Conservation (phyloP, 2,329 filamentous ascomycete species). For the Aspergillus tubingensis region DNA sequence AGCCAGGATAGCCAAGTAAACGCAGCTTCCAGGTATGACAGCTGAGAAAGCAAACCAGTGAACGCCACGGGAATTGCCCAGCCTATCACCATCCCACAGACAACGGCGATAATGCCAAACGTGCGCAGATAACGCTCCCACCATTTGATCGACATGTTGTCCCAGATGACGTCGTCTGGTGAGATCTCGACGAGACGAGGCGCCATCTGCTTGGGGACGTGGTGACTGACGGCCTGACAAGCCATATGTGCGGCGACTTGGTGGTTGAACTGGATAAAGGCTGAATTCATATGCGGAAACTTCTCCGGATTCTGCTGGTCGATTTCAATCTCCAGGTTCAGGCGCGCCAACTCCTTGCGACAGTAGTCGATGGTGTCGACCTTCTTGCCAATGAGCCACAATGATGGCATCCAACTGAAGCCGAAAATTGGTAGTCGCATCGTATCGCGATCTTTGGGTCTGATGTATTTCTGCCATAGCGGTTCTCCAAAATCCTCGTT, state of each 20-base stretch:
- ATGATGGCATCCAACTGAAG: constrained; percentile 69
- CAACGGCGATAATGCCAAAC: constrained; percentile 63
- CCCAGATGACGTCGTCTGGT: constrained; percentile 90
- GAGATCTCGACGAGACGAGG: constrained; percentile 92
- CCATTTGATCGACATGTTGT: constrained; percentile 95
- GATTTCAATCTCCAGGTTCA: constrained; percentile 88
- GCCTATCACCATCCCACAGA: constrained; percentile 75
- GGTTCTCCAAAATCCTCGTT: constrained; percentile 66
- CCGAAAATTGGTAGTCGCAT: constrained; percentile 70
- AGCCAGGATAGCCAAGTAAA: constrained; percentile 74
- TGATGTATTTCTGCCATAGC: constrained; percentile 80
- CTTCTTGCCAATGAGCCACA: constrained; percentile 83
- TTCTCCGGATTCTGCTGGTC: constrained; percentile 84
- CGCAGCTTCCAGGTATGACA: constrained; percentile 66
- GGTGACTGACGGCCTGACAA: constrained; percentile 86
- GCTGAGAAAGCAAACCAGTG: constrained; percentile 77
- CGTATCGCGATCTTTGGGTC: constrained; percentile 78
- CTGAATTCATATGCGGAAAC: constrained; percentile 91
- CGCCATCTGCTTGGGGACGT: constrained; percentile 89
- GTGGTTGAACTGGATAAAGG: constrained; percentile 98
- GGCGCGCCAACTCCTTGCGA: constrained; percentile 77
- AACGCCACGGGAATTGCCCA: constrained; percentile 92
- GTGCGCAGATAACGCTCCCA: constrained; percentile 83
- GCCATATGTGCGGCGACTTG: constrained; percentile 98
- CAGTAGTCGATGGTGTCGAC: constrained; percentile 95